Conservation (phyloP, 2,329 filamentous ascomycete species). For the Neofusicoccum sp. region DNA sequence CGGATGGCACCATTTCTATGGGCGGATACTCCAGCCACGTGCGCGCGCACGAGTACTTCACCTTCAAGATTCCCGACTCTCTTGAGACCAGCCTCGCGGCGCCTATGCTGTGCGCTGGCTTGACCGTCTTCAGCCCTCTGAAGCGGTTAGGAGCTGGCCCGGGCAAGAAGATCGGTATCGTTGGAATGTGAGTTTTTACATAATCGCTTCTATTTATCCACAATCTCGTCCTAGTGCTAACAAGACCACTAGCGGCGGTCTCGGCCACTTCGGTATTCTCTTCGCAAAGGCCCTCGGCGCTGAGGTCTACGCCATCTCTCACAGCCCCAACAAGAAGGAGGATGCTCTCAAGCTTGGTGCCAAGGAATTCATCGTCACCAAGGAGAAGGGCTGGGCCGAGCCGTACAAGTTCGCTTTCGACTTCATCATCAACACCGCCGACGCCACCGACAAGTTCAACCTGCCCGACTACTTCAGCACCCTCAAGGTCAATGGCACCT, state of each 20-base stretch:
- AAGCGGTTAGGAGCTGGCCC: slow-evolving; percentile 72
- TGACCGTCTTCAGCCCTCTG: slow-evolving; percentile 77
- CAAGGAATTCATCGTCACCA: slow-evolving; percentile 59
- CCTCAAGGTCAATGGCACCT: slow-evolving; percentile 77
- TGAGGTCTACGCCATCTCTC: slow-evolving; percentile 61
- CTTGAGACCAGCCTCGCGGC: slow-evolving; percentile 62
- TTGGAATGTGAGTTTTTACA: slow-evolving; percentile 55
- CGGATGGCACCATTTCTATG: slow-evolving; percentile 62
- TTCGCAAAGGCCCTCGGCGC: slow-evolving; percentile 63
- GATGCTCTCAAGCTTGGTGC: slow-evolving; percentile 60
- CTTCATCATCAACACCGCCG: slow-evolving; percentile 74
- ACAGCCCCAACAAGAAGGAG: slow-evolving; percentile 58
- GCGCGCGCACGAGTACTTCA: slow-evolving; percentile 73
- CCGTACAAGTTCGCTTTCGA: slow-evolving; percentile 63
- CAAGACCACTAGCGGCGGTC: slow-evolving; percentile 50
- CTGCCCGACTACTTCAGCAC: slow-evolving; percentile 70
- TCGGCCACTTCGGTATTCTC: slow-evolving; percentile 67
- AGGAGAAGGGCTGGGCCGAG: slow-evolving; percentile 58
- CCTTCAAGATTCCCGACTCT: slow-evolving; percentile 72
- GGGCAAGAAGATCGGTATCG: slow-evolving; percentile 75
- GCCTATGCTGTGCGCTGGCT: slow-evolving; percentile 80
- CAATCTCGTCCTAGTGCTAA: slow-evolving; percentile 17
- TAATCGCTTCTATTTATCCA: too few species aligned
- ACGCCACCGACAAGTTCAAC: slow-evolving; percentile 66
- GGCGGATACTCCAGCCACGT: slow-evolving; percentile 68